Percentiles rank a stretch among this genome's conserved stretches.
Conservation (phyloP, 78 protist species). For the Bigelowiella natans region DNA sequence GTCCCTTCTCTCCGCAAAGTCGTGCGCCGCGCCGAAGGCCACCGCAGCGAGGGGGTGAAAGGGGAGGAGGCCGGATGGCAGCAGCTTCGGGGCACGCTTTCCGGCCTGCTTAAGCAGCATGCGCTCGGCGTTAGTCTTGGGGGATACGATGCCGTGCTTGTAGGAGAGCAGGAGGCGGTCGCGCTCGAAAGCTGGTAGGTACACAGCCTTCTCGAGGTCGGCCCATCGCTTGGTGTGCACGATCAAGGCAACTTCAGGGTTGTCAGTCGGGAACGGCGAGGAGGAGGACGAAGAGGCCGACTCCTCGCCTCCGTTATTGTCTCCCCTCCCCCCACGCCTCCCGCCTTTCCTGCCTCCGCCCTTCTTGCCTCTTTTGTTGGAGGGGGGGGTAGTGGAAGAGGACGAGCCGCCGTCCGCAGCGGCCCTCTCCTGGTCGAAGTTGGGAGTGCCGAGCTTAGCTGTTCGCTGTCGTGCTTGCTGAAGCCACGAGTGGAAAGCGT, state of each 20-base stretch:
- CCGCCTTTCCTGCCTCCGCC: neutral
- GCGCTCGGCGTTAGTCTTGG: neutral
- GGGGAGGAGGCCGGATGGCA: neutral
- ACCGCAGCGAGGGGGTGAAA: neutral
- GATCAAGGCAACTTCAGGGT: neutral
- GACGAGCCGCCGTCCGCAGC: neutral
- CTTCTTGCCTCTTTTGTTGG: neutral
- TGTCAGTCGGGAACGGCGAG: neutral
- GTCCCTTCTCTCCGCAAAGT: neutral
- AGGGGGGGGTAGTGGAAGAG: no score
- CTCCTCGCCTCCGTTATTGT: neutral
- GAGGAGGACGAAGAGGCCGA: no score
- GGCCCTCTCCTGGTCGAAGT: neutral
- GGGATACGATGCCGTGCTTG: neutral
- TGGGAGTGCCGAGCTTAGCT: neutral
- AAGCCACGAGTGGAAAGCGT: slow-evolving; percentile 49
- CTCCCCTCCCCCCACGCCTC: neutral
- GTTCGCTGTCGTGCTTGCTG: neutral
- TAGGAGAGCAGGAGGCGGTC: neutral
- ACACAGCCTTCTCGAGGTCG: slow-evolving; percentile 22
- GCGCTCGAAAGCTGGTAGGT: neutral
- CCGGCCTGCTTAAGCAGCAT: neutral
- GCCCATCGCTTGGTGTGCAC: slow-evolving; percentile 9
- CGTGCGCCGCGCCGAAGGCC: neutral
- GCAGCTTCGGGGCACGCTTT: neutral